Base-by-base conservation (phyloP, 1,284 basidiomycete genomes). In the Phlebopus sp. region DNA sequence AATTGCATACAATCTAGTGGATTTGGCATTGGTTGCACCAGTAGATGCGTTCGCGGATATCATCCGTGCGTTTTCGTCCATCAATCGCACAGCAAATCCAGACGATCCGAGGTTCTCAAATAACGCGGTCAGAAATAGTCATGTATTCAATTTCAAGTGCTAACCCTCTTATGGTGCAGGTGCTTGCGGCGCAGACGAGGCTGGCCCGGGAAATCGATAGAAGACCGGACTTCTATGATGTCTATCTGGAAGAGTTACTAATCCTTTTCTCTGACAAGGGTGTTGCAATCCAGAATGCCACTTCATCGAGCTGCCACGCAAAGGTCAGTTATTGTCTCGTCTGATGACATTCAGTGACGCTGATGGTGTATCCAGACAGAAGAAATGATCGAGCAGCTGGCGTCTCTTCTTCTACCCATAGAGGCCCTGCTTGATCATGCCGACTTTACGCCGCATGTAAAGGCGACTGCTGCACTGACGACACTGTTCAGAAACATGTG, bases 401-500 rank as follows among this genome's bases (percentile, higher is more conserved):
- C 87, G 0, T 92, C 90, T 3, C 77, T 97, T 4, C 74, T 97
- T 25, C 82, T 96, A 14, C 90, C 93, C 1, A 92, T 99, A 50
- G 92, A 96, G 57, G 87, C 91, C 1, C 76, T 97, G 9, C 76
- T 99, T n/a, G 72, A 79, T 31, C 91, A 95, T 61, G 58, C 71
- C 17, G 82, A 88, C 54, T 88, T 91, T 63, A 77, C 81, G 46
- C 84, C 89, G 1, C 78, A 86, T 34, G 53, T 73, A 11, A 67
- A 78, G 31, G 66, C 86, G 15, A 76, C 83, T 2, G 63, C 79
- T 1, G 84, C 85, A 38, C 66, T 91, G n/a, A 84, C 90, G 4
- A 76, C 84, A 4, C 74, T 92, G 15, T 99, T 97, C 78, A 82
- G 95, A 40, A 94, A 93, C 64, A 79, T 95, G 71, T 99, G 96